Percentiles rank a stretch among this genome's conserved stretches.
Conservation (phyloP, 106 monocot species). For the Amphibolis antarctica region DNA sequence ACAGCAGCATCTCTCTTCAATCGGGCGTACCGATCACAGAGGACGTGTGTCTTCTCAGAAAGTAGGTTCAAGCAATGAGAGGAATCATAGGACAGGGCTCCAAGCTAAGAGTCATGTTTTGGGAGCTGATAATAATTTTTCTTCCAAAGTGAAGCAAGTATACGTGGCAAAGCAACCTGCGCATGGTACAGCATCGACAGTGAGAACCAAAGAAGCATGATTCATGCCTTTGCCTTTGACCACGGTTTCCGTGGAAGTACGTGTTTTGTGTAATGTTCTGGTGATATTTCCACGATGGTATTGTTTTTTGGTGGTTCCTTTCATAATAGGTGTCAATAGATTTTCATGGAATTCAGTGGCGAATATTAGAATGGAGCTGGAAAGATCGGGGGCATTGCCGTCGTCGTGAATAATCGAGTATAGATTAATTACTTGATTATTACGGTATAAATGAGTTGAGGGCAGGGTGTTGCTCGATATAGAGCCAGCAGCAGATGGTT, state of each 20-base stretch:
- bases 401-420: too few species aligned
- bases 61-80: constrained; percentile 35
- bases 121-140: constrained; percentile 39
- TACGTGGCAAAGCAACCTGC: constrained; percentile 65
- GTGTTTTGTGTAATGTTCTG: neutral
- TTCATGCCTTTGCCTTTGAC: neutral
- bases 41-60: constrained; percentile 22
- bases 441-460: too few species aligned
- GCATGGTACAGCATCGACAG: constrained; percentile 9
- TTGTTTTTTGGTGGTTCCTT: too few species aligned
- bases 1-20: constrained; percentile 29
- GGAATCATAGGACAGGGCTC: constrained; percentile 45
- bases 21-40: constrained; percentile 26
- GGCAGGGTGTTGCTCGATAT: too few species aligned
- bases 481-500: too few species aligned
- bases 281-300: neutral
- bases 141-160: constrained; percentile 72
- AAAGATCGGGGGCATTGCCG: too few species aligned
- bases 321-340: too few species aligned
- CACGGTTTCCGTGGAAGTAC: neutral
- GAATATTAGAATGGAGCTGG: too few species aligned
- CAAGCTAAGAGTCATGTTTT: constrained; percentile 42
- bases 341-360: too few species aligned
- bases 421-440: too few species aligned
- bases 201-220: neutral